These are phyloP conservation scores for Dioszegia hungarica DNA, from an alignment of 768 basidiomycete species.

Conservation along the genomic window DNA sequence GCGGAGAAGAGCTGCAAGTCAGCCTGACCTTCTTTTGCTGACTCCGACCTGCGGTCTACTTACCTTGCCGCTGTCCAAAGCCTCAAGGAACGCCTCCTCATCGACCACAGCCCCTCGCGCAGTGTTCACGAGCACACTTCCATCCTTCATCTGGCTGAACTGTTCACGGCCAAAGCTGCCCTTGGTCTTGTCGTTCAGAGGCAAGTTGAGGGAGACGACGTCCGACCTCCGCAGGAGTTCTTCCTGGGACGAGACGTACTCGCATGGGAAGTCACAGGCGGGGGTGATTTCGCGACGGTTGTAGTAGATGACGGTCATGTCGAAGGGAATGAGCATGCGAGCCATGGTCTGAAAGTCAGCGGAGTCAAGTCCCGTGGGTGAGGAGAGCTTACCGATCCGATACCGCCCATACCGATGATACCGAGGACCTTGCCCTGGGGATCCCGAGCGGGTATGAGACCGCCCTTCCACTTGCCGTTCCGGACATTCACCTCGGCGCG, in stretches of 20 bases:
- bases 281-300: conserved; percentile 53
- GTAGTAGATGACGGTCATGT: conserved; percentile 80
- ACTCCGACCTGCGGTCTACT: conserved; percentile 47
- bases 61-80: conserved; percentile 81
- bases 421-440: conserved; percentile 48
- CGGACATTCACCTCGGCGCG: conserved; percentile 47
- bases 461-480: conserved; percentile 41
- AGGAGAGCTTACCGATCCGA: conserved; percentile 41
- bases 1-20: conserved; percentile 63
- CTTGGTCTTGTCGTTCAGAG: conserved; percentile 66
- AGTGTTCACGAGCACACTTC: conserved; percentile 76
- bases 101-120: conserved; percentile 88
- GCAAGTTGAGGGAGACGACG: conserved; percentile 80
- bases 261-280: conserved; percentile 64
- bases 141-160: conserved; percentile 72
- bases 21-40: not conserved
- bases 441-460: conserved; percentile 36
- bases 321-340: conserved; percentile 60
- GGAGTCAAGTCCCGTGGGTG: conserved; percentile 54
- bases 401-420: conserved; percentile 52
- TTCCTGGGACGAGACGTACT: conserved; percentile 62
- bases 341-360: conserved; percentile 56
- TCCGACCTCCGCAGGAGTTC: conserved; percentile 68
- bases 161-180: conserved; percentile 68
- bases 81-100: conserved; percentile 77